Evolutionary conservation across 176 grass and related monocot genomes (phyloP).

Genomic region (Ampelocalamus luodianensis): DNA sequence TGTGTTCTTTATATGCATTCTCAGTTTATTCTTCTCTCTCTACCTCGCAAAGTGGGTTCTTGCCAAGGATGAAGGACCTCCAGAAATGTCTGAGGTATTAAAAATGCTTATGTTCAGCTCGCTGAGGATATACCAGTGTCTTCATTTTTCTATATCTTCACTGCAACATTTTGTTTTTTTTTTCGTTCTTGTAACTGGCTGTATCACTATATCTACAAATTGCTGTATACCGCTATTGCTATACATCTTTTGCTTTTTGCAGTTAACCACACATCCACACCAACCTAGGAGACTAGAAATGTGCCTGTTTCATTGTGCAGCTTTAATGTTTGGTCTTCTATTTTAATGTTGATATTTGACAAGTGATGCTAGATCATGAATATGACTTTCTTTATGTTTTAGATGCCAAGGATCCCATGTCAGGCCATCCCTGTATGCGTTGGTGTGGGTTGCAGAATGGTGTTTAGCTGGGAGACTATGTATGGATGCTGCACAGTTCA

Average conservation of each 20-base stretch:
- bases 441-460: conserved; percentile 13
- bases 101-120: conserved; percentile 5
- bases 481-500: conserved; percentile 12
- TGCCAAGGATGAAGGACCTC: conserved; percentile 97
- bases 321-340: conserved; percentile 12
- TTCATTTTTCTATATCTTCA: conserved; percentile 33
- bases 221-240: conserved; percentile 12
- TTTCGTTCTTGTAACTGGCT: not conserved
- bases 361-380: conserved; percentile 15
- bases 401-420: not conserved
- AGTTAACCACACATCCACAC: not conserved
- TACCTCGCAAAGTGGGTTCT: conserved; percentile 99
- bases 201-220: conserved; percentile 10
- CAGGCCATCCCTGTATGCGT: not conserved
- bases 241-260: conserved; percentile 22
- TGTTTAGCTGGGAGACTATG: not conserved
- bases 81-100: conserved; percentile 97
- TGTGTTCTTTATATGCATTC: conserved; percentile 90
- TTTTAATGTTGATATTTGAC: conserved; percentile 32
- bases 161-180: conserved; percentile 13
- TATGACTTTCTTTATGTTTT: not conserved
- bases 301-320: not conserved
- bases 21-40: conserved; percentile 90
- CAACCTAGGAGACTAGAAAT: not conserved
- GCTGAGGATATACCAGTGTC: not conserved